Conservation (phyloP, 1,139 yeast species). For the Suhomyces choctaworum region DNA sequence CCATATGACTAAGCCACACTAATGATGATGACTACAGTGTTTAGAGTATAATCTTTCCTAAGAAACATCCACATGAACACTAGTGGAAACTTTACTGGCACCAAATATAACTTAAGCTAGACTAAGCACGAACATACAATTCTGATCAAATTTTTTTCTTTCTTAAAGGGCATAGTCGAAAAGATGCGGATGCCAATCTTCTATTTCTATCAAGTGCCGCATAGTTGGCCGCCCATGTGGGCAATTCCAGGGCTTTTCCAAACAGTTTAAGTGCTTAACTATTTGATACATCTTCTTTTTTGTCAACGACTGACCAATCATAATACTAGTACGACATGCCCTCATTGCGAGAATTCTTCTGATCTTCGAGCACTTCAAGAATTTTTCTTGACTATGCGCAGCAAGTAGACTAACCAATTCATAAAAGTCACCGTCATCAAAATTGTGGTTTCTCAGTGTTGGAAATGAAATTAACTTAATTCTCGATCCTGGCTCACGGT, state of each 20-base stretch:
- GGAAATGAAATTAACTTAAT: conserved; percentile 67
- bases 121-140: too few relatives aligned
- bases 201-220: conserved; percentile 76
- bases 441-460: conserved; percentile 64
- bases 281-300: conserved; percentile 61
- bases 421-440: conserved; percentile 66
- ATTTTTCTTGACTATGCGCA: conserved; percentile 28
- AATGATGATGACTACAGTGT: too few relatives aligned
- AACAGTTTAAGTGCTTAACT: conserved; percentile 62
- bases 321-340: conserved; percentile 90
- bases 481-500: conserved; percentile 49
- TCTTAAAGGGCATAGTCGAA: conserved; percentile 6
- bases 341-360: conserved; percentile 87
- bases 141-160: too few relatives aligned
- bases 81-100: too few relatives aligned
- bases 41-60: too few relatives aligned
- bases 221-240: conserved; percentile 98
- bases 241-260: conserved; percentile 97
- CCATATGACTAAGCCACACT: too few relatives aligned
- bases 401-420: conserved; percentile 69
- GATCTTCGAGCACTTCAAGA: conserved; percentile 72
- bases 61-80: too few relatives aligned
- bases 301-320: conserved; percentile 81
- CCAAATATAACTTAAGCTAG: too few relatives aligned
- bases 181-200: conserved; percentile 37